Percentiles rank a stretch among this genome's conserved stretches.
These are phyloP conservation scores for Lolium multiflorum DNA, from an alignment of 176 grass and related monocot species.

Conservation along the genomic window DNA sequence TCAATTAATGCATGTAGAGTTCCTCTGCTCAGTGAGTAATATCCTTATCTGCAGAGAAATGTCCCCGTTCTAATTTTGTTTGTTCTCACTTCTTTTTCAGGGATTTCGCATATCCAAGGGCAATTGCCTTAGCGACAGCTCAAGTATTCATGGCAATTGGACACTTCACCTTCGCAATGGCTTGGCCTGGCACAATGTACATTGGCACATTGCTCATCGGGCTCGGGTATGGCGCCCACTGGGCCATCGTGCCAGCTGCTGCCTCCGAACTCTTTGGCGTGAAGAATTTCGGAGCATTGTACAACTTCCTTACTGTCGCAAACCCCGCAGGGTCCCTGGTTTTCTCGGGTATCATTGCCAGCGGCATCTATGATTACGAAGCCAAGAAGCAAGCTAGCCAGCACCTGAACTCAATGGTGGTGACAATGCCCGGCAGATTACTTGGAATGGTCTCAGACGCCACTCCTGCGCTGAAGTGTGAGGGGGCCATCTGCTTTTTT, in stretches of 20 bases:
- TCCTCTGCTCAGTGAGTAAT: neutral
- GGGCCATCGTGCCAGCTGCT: conserved; percentile 66
- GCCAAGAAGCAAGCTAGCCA: conserved; percentile 74
- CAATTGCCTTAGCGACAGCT: conserved; percentile 71
- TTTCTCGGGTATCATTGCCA: conserved; percentile 92
- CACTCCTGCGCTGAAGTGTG: conserved; percentile 59
- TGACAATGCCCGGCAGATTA: conserved; percentile 29
- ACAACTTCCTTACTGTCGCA: conserved; percentile 67
- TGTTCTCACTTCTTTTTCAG: conserved; percentile 39
- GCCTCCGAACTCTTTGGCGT: conserved; percentile 73
- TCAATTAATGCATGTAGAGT: neutral
- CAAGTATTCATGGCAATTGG: conserved; percentile 82
- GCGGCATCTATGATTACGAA: conserved; percentile 85
- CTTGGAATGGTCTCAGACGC: conserved; percentile 40
- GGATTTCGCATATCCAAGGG: conserved; percentile 84
- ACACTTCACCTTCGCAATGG: conserved; percentile 87
- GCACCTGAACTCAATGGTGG: conserved; percentile 42
- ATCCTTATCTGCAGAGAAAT: conserved; percentile 2
- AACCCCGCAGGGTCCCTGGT: conserved; percentile 87
- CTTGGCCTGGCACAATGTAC: conserved; percentile 66
- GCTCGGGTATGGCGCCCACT: conserved; percentile 64
- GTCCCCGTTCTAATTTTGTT: neutral
- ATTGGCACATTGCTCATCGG: conserved; percentile 59
- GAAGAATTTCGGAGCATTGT: conserved; percentile 70
- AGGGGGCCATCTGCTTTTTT: conserved; percentile 83